Percentiles rank a stretch among this genome's conserved stretches.
Evolutionary conservation across 2,329 filamentous ascomycete genomes (phyloP).

Genomic region (Pseudovirgaria hyperparasitica): DNA sequence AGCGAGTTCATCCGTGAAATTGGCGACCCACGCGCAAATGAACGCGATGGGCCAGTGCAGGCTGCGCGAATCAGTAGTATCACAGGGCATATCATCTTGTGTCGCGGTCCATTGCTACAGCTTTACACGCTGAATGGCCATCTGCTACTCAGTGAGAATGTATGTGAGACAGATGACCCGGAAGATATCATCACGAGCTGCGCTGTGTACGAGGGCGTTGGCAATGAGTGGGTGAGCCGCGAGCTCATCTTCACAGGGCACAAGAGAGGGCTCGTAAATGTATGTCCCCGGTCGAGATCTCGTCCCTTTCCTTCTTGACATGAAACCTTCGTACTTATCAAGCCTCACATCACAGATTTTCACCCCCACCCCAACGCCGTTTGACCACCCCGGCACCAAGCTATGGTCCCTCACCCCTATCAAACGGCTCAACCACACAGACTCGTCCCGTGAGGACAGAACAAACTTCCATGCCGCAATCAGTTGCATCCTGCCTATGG

Average conservation of each 20-base stretch:
- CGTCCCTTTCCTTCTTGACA: not conserved
- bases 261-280: conserved; percentile 68
- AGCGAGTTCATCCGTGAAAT: conserved; percentile 73
- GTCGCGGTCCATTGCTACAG: conserved; percentile 59
- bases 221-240: conserved; percentile 83
- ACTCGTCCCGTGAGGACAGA: conserved; percentile 50
- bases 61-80: conserved; percentile 82
- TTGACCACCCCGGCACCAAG: conserved; percentile 33
- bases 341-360: not conserved
- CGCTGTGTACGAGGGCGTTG: conserved; percentile 83
- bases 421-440: conserved; percentile 69
- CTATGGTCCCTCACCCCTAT: conserved; percentile 68
- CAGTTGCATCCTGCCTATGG: conserved; percentile 74
- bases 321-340: conserved; percentile 7
- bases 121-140: conserved; percentile 85
- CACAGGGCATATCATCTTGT: conserved; percentile 79
- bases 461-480: conserved; percentile 51
- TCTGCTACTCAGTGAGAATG: conserved; percentile 66
- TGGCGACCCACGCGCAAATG: conserved; percentile 26
- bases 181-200: conserved; percentile 65
- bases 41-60: conserved; percentile 32
- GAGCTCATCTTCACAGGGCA: conserved; percentile 85
- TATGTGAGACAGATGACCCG: conserved; percentile 52
- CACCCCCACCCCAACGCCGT: not conserved
- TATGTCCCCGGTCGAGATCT: conserved; percentile 6